Evolutionary conservation across 352 stramenopile species (phyloP).

Genomic region (Bremia lactucae): DNA sequence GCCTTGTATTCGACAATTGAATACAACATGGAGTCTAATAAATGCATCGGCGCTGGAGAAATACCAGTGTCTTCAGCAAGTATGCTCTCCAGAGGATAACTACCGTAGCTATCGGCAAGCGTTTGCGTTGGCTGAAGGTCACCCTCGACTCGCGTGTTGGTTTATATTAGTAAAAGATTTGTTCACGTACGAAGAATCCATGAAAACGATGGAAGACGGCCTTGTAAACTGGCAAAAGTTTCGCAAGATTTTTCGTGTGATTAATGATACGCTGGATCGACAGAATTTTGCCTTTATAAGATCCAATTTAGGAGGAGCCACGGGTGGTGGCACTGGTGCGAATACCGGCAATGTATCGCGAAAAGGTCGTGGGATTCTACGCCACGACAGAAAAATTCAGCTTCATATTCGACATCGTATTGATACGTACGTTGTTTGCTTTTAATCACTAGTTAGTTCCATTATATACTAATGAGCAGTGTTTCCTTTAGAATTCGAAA

Average conservation of each 20-base stretch:
- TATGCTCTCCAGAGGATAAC: constrained; percentile 80
- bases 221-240: constrained; percentile 84
- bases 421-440: constrained; percentile 57
- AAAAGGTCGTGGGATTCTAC: constrained; percentile 65
- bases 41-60: constrained; percentile 51
- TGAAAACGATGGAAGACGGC: constrained; percentile 74
- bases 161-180: constrained; percentile 84
- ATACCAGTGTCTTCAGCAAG: constrained; percentile 70
- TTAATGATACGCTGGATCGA: constrained; percentile 61
- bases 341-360: constrained; percentile 28
- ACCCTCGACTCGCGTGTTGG: constrained; percentile 67
- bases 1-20: constrained; percentile 74
- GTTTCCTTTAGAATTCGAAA: constrained; percentile 75
- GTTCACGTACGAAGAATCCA: constrained; percentile 81
- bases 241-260: constrained; percentile 70
- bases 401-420: constrained; percentile 67
- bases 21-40: constrained; percentile 75
- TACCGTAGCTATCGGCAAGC: constrained; percentile 79
- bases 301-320: constrained; percentile 13
- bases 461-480: too few relatives aligned
- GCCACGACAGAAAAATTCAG: constrained; percentile 64
- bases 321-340: constrained; percentile 4
- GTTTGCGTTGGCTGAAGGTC: constrained; percentile 64
- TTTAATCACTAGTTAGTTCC: too few relatives aligned
- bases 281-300: constrained; percentile 76